phyloP scores from a whole-genome alignment of 768 basidiomycete genomes.

The Hericium alpestre region DNA sequence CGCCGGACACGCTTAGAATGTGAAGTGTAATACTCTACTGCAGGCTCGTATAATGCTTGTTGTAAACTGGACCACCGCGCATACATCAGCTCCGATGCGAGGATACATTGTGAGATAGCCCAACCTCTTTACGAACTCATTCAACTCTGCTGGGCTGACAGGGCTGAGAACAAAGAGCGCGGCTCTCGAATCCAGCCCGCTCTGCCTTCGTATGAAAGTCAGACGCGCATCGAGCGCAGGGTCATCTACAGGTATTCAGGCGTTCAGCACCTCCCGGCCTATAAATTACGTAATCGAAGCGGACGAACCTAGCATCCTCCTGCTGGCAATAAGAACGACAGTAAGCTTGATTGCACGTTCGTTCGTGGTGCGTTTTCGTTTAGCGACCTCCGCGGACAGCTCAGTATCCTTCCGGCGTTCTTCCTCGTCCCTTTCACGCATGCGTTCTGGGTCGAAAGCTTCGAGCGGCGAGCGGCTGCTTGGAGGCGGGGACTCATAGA shows the following conservation, averaged over 20 bases:
- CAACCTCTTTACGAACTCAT: slow-evolving; percentile 84
- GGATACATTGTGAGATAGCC: neutral
- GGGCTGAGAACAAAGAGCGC: slow-evolving; percentile 93
- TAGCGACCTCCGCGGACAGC: slow-evolving; percentile 69
- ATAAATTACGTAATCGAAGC: neutral
- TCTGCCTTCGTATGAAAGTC: slow-evolving; percentile 79
- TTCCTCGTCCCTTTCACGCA: slow-evolving; percentile 43
- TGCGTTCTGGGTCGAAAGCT: slow-evolving; percentile 37
- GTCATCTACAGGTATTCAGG: slow-evolving; percentile 48
- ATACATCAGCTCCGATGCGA: neutral
- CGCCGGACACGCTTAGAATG: slow-evolving; percentile 88
- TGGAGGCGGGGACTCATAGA: slow-evolving; percentile 57
- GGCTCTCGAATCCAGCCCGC: slow-evolving; percentile 83
- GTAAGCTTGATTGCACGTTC: slow-evolving; percentile 92
- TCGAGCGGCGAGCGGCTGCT: slow-evolving; percentile 44
- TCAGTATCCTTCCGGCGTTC: slow-evolving; percentile 67
- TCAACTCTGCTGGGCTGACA: slow-evolving; percentile 73
- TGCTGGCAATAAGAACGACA: slow-evolving; percentile 84
- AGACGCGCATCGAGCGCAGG: slow-evolving; percentile 72
- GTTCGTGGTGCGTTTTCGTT: slow-evolving; percentile 65
- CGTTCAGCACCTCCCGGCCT: neutral
- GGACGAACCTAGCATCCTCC: slow-evolving; percentile 70
- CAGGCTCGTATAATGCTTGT: slow-evolving; percentile 79
- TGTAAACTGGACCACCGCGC: slow-evolving; percentile 47
- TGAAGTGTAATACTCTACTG: slow-evolving; percentile 84